Evolutionary conservation across 1,284 basidiomycete genomes (phyloP), one percentile per base, ranked within the genome.

Genomic region (Baeospora myosura): DNA sequence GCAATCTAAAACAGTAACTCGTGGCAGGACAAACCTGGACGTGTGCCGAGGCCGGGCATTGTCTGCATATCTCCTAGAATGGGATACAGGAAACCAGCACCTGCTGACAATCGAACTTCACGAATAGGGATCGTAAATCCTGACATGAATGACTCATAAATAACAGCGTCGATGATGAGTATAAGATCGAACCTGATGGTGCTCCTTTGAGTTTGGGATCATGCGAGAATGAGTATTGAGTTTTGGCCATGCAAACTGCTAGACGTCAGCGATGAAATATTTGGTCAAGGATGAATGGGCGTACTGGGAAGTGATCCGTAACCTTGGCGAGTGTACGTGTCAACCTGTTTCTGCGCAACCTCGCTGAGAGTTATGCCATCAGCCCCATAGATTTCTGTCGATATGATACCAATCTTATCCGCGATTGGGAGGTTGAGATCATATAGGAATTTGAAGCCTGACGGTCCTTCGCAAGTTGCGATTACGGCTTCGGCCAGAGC

Each of bases 211-310:
- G 72, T 54, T 82, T 82, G n/a, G 92, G 86, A 59, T 97, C 87
- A 60, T 94, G 91, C 18, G 90, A 94, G 70, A 97, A 92, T 16
- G 91, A 95, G 53, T 96, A 88, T 53, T 95, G 94, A 3, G 96
- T 98, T 76, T 98, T 98, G 45, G 95, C 94, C 91, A 98, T 94
- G 67, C 94, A 97, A 59, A 94, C 90, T 81, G 60, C 3, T 32
- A 38, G 33, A 39, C 33, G 38, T 38, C 22, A 42, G 36, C 17
- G 32, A 35, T 54, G 31, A 53, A 52, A 36, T 5, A 49, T 48
- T 43, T 44, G 44, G 22, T 29, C 33, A 38, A 18, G 24, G 4
- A 16, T 48, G 34, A 38, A 10, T 5, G 10, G 16, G 69, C 85
- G 58, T 57, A 88, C 92, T 92, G 0, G 89, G 85, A 34, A 92